These are phyloP conservation scores for Chalciporus sphaerocephalus DNA, from an alignment of 768 basidiomycete species.

Conservation along the genomic window DNA sequence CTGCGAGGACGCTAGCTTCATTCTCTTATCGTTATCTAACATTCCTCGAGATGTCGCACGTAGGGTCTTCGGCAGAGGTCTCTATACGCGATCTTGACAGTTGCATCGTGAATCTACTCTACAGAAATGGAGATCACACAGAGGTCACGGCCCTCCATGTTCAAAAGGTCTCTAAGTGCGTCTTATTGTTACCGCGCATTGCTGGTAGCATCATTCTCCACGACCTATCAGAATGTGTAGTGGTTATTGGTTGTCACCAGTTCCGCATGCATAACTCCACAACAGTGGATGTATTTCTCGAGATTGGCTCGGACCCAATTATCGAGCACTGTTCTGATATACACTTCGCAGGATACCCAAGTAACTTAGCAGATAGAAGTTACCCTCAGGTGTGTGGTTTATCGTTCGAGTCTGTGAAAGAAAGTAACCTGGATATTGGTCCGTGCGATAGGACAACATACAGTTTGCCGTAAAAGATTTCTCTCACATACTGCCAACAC, in stretches of 20 bases:
- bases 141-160: constrained; percentile 30
- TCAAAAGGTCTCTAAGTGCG: constrained; percentile 51
- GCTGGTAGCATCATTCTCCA: constrained; percentile 72
- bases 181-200: constrained; percentile 63
- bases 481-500: constrained; percentile 71
- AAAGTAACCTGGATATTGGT: not conserved
- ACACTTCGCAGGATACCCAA: constrained; percentile 63
- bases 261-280: constrained; percentile 84
- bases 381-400: constrained; percentile 15
- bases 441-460: constrained; percentile 29
- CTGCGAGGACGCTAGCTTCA: constrained; percentile 39
- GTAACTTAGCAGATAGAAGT: constrained; percentile 2
- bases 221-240: constrained; percentile 53
- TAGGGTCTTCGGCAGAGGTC: constrained; percentile 43
- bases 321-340: constrained; percentile 71
- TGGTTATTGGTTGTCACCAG: constrained; percentile 83
- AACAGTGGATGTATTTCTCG: constrained; percentile 60
- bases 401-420: not conserved
- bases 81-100: constrained; percentile 60
- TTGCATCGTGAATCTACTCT: constrained; percentile 69
- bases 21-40: constrained; percentile 47
- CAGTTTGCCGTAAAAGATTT: constrained; percentile 72
- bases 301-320: constrained; percentile 66
- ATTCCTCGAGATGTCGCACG: constrained; percentile 26
- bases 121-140: constrained; percentile 11